These are phyloP conservation scores for Aspergillus hancockii DNA, from an alignment of 495 filamentous ascomycete species.

Conservation along the genomic window DNA sequence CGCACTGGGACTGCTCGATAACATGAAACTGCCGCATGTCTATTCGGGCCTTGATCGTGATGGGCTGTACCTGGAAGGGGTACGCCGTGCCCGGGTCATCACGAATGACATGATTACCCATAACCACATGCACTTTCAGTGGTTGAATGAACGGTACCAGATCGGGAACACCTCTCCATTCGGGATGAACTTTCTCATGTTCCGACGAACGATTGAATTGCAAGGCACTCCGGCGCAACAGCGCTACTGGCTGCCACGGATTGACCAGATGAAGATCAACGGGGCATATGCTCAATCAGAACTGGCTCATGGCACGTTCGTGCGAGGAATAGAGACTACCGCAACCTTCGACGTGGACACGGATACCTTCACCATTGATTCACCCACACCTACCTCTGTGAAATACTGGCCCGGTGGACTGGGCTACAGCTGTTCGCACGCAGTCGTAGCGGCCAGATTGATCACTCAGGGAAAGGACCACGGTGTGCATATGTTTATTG, in stretches of 20 bases:
- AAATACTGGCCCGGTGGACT: neutral
- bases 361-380: neutral
- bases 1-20: conserved; percentile 2
- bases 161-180: neutral
- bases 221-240: neutral
- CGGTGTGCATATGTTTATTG: neutral
- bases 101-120: conserved; percentile 4
- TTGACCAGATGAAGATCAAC: neutral
- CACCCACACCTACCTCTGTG: neutral
- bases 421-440: neutral
- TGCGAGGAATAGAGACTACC: neutral
- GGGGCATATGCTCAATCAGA: neutral
- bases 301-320: neutral
- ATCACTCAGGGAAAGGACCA: neutral
- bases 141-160: conserved; percentile 1
- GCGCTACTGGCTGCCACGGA: neutral
- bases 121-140: neutral
- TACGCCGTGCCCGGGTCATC: neutral
- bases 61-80: conserved; percentile 1
- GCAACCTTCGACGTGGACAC: neutral
- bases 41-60: conserved; percentile 1
- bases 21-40: conserved; percentile 6
- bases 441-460: neutral
- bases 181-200: conserved; percentile 1
- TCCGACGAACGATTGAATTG: neutral